Evolutionary conservation across 2,329 filamentous ascomycete genomes (phyloP).

Genomic region (Exophiala sp.): DNA sequence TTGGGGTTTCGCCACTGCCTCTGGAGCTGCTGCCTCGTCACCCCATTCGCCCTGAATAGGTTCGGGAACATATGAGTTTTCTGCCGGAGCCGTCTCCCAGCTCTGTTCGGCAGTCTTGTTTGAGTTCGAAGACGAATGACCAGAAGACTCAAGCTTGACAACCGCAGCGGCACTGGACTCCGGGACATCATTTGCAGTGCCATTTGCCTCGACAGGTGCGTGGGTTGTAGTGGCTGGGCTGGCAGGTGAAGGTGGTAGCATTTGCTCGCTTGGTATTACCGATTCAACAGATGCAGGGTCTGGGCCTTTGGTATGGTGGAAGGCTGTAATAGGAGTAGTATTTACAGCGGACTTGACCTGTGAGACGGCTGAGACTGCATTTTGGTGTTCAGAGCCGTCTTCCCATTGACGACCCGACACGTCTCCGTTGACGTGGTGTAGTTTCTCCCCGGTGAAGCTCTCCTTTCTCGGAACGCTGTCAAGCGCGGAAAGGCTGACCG

Average conservation of each 20-base stretch:
- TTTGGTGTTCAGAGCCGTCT: neutral
- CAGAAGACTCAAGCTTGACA: conserved; percentile 16
- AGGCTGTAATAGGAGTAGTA: neutral
- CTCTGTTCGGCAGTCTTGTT: conserved; percentile 16
- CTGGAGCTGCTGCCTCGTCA: conserved; percentile 1
- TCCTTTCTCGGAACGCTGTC: conserved; percentile 8
- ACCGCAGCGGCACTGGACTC: conserved; percentile 6
- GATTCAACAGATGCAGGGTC: neutral
- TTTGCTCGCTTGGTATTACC: neutral
- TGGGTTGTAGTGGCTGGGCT: neutral
- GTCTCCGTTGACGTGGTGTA: neutral
- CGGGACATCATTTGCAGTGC: conserved; percentile 2
- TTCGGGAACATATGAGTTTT: conserved; percentile 14
- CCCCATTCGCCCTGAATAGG: conserved; percentile 15
- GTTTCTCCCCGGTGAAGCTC: neutral
- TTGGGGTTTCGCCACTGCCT: neutral
- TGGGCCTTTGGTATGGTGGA: neutral
- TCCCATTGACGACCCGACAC: neutral
- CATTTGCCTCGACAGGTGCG: conserved; percentile 2
- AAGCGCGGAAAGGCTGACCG: conserved; percentile 14
- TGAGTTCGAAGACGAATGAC: conserved; percentile 17
- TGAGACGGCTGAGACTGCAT: neutral
- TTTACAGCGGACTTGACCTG: neutral
- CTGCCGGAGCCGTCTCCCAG: conserved; percentile 13
- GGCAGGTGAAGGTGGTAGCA: neutral